Base-by-base conservation (phyloP, 2,329 filamentous ascomycete genomes). In the Pseudogymnoascus sp. region DNA sequence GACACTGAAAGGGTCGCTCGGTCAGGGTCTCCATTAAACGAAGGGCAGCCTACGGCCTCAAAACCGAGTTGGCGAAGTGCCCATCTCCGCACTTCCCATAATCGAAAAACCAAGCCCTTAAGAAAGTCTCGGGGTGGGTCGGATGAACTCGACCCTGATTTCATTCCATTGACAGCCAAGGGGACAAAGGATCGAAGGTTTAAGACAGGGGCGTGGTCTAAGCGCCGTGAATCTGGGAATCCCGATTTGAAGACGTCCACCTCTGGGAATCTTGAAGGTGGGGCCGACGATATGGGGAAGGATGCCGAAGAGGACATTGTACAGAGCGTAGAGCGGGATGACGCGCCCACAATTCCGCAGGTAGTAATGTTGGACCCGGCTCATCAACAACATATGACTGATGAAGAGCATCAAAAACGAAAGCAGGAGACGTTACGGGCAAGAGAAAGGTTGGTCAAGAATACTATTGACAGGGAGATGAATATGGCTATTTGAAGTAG, bases 401-500 rank as follows among this genome's bases (percentile, higher is more conserved):
- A 60, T 28, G 58, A 60, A 16, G 35, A 55, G 8, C 35, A 7
- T n/a, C 39, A 61, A 19, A 58, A 55, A n/a, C 11, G 2, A 8
- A 42, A 16, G 28, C 23, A 55, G 2, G 39, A 61, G 23, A 52
- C 3, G n/a, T 36, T 66, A 14, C 42, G 45, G 22, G 58, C 60
- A 14, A 62, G 65, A 35, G 65, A 67, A 12, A 55, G 45, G 25
- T 33, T 63, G 23, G 65, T 65, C 11, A 63, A 60, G 42, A 55
- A 67, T 41, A 66, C 65, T 9, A 42, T 67, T 12, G 63, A 66
- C 4, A 63, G 63, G 25, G 64, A 66, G 55, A 62, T 64, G 64
- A 16, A 38, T 58, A 61, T 36, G 28, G 41, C n/a, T 28, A 33
- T 63, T 16, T 61, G 49, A 60, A 7, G 11, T 62, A 36, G 33